Conservation (phyloP, 1,139 yeast genomes). For the Scheffersomyces segobiensis region DNA sequence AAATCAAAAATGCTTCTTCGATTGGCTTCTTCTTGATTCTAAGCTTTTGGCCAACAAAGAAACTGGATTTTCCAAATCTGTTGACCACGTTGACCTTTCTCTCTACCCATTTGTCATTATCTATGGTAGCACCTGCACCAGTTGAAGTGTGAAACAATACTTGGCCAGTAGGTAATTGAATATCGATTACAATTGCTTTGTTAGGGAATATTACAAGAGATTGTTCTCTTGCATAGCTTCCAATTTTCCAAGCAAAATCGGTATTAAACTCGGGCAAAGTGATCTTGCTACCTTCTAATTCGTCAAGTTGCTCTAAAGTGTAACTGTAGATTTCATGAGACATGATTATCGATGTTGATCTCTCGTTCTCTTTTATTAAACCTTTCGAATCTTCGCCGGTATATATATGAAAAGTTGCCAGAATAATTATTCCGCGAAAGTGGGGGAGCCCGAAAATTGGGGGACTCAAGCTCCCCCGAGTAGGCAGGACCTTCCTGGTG, state of each 20-base stretch:
- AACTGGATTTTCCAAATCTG: slow-evolving; percentile 55
- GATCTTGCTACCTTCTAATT: slow-evolving; percentile 10
- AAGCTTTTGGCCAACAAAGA: slow-evolving; percentile 52
- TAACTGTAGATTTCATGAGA: neutral
- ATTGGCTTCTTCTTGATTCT: slow-evolving; percentile 26
- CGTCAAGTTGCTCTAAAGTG: slow-evolving; percentile 6
- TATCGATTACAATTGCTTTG: slow-evolving; percentile 50
- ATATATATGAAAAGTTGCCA: neutral
- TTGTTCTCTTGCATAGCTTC: slow-evolving; percentile 29
- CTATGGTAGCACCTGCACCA: slow-evolving; percentile 42
- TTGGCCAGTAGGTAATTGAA: slow-evolving; percentile 51
- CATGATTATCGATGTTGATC: neutral
- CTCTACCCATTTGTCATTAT: slow-evolving; percentile 60
- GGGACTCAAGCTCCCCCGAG: neutral
- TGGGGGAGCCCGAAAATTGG: neutral
- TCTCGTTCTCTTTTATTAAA: neutral
- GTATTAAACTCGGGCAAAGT: slow-evolving; percentile 25
- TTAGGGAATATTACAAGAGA: slow-evolving; percentile 21
- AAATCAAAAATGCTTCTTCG: slow-evolving; percentile 42
- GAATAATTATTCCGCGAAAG: neutral
- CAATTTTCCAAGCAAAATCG: slow-evolving; percentile 40
- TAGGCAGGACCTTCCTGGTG: neutral
- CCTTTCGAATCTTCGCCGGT: neutral
- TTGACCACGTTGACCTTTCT: slow-evolving; percentile 55
- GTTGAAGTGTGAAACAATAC: slow-evolving; percentile 53